These are phyloP conservation scores for Kwoniella shandongensis DNA, from an alignment of 768 basidiomycete species.

Conservation along the genomic window DNA sequence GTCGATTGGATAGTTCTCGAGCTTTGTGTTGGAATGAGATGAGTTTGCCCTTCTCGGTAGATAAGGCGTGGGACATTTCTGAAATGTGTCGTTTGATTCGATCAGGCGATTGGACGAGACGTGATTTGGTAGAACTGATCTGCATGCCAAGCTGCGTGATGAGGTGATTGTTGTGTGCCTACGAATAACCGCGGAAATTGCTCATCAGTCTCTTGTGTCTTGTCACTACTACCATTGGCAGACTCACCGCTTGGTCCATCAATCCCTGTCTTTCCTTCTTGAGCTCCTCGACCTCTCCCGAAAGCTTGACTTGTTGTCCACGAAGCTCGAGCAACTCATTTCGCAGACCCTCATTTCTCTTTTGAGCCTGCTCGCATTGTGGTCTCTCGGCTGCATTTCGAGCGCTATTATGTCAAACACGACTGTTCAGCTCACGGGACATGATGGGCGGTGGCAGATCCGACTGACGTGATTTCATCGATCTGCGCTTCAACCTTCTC, in stretches of 20 bases:
- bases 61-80: slow-evolving; percentile 67
- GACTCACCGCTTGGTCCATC: slow-evolving; percentile 64
- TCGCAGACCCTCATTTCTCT: slow-evolving; percentile 66
- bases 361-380: slow-evolving; percentile 61
- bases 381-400: slow-evolving; percentile 62
- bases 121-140: slow-evolving; percentile 65
- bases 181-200: neutral
- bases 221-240: neutral
- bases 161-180: slow-evolving; percentile 66
- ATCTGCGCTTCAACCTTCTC: slow-evolving; percentile 38
- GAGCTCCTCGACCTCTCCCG: slow-evolving; percentile 65
- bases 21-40: slow-evolving; percentile 69
- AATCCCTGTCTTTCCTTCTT: slow-evolving; percentile 69
- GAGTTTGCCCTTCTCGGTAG: slow-evolving; percentile 70
- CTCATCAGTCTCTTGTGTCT: neutral
- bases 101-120: slow-evolving; percentile 89
- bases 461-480: slow-evolving; percentile 54
- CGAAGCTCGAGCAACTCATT: slow-evolving; percentile 75
- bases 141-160: slow-evolving; percentile 63
- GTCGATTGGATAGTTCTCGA: slow-evolving; percentile 73
- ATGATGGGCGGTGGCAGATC: neutral
- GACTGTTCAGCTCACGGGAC: neutral
- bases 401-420: slow-evolving; percentile 54
- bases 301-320: slow-evolving; percentile 58
- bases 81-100: slow-evolving; percentile 78